Evolutionary conservation across 2,329 filamentous ascomycete genomes (phyloP).

Genomic region (Colletotrichum chlorophyti): DNA sequence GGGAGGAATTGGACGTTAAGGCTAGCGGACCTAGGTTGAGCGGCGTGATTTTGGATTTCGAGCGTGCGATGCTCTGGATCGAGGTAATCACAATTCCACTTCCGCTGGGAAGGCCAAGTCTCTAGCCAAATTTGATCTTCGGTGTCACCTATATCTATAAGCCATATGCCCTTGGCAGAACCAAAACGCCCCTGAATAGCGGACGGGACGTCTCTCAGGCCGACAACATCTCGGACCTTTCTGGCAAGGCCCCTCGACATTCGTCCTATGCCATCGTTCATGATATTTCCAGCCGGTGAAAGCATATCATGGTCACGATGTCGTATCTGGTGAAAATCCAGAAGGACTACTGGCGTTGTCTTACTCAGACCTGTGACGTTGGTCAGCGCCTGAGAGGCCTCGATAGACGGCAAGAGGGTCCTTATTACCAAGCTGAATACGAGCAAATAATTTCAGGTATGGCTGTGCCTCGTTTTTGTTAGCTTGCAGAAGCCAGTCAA

Average conservation of each 20-base stretch:
- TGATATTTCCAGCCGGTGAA: constrained; percentile 51
- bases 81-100: constrained; percentile 63
- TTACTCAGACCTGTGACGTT: constrained; percentile 62
- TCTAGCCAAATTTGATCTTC: constrained; percentile 67
- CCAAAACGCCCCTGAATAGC: constrained; percentile 75
- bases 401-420: not conserved
- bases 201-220: constrained; percentile 61
- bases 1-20: constrained; percentile 75
- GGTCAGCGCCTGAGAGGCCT: no score
- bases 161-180: constrained; percentile 79
- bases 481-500: constrained; percentile 60
- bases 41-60: constrained; percentile 63
- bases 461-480: constrained; percentile 52
- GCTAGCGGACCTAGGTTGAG: constrained; percentile 54
- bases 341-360: constrained; percentile 52
- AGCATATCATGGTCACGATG: constrained; percentile 44
- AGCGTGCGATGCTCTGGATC: constrained; percentile 66
- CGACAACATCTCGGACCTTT: constrained; percentile 57
- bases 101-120: constrained; percentile 70
- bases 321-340: constrained; percentile 55
- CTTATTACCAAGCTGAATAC: constrained; percentile 58
- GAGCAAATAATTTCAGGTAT: constrained; percentile 63
- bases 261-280: constrained; percentile 72
- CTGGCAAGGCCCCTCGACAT: constrained; percentile 68
- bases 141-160: constrained; percentile 59